These are phyloP conservation scores for Chlamydomonas schloesseri DNA, from an alignment of 139 green algal species.

Conservation along the genomic window DNA sequence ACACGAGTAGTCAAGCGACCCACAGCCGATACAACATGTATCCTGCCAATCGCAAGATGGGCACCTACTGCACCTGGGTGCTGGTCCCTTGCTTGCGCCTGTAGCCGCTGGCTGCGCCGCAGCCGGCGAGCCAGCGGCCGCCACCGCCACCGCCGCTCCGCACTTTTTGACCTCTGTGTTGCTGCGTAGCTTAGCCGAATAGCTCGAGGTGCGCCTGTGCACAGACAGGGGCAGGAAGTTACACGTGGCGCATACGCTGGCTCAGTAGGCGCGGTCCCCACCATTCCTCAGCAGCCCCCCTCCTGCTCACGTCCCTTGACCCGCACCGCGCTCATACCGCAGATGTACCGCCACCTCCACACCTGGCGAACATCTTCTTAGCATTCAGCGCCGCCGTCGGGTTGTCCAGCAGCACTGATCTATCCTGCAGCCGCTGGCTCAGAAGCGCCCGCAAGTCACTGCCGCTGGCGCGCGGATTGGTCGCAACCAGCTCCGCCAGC, in stretches of 20 bases:
- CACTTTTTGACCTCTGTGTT: not conserved
- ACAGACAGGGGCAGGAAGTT: too few species aligned
- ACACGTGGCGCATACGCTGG: not conserved
- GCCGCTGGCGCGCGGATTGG: slow-evolving; percentile 37
- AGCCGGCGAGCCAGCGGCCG: not conserved
- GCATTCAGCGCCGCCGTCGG: slow-evolving; percentile 29
- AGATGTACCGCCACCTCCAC: too few species aligned
- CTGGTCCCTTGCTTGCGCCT: not conserved
- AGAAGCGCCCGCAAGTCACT: slow-evolving; percentile 24
- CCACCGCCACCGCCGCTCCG: too few species aligned
- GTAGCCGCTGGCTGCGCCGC: not conserved
- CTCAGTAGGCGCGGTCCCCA: too few species aligned
- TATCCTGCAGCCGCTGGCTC: slow-evolving; percentile 15
- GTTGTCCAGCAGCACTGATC: slow-evolving; percentile 52
- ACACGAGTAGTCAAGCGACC: too few species aligned
- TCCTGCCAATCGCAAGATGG: too few species aligned
- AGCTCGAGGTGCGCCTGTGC: not conserved
- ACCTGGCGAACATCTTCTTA: slow-evolving; percentile 28
- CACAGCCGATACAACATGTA: too few species aligned
- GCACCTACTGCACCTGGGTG: not conserved
- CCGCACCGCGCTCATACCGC: too few species aligned
- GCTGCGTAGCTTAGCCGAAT: not conserved
- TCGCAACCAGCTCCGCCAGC: slow-evolving; percentile 38
- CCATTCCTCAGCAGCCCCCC: too few species aligned
- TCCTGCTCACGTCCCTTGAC: too few species aligned